Evolutionary conservation across 176 grass and related monocot species (phyloP), one percentile per base, ranked within the genome.

Genomic region (Oryza australiensis): DNA sequence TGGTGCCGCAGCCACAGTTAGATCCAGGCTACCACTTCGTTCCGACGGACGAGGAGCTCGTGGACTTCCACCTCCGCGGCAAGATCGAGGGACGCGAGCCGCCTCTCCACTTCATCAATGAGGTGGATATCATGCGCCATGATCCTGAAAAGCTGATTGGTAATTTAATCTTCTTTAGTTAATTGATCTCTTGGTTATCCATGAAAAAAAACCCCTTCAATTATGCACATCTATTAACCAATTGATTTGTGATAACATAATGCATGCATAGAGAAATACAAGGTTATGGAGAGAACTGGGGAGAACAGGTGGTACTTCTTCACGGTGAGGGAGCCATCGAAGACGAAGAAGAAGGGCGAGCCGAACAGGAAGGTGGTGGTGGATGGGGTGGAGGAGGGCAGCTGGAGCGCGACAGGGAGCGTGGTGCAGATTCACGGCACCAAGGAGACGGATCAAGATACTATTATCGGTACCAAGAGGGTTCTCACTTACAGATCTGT

Each of bases 301-400:
- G 76, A 84, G 64, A 14, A 37, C 38, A 80, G 14, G 40, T 89
- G 82, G 53, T 80, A 20, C 76, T 89, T 89, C 64, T 84, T 80
- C 76, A 53, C 51, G 18, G 1, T 5, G 5, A 60, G 69, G 8
- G 49, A 69, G 18, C 27, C 40, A 22, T 80, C 27, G 10, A 10
- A 35, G 22, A 49, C 51, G 3, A 84, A 80, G 22, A 80, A 84
- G 70, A 6, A 32, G 8, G 2, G 23, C 3, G 70, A 89, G 70
- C 76, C 87, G 0, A 68, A 22, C 49, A 71, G 82, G 76, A 75
- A 70, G 87, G 76, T 89, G 70, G 26, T 2, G 65, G 80, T 33
- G 32, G 0, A 42, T 0, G 53, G 71, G 1, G 51, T 75, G 28
- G 26, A 0, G 16, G 76, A 30, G 29, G 69, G 49, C 15, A 70